Evolutionary conservation across 2,329 filamentous ascomycete species (phyloP), one percentile per base, ranked within the genome.

Genomic region (Ascochyta clinopodiicola): DNA sequence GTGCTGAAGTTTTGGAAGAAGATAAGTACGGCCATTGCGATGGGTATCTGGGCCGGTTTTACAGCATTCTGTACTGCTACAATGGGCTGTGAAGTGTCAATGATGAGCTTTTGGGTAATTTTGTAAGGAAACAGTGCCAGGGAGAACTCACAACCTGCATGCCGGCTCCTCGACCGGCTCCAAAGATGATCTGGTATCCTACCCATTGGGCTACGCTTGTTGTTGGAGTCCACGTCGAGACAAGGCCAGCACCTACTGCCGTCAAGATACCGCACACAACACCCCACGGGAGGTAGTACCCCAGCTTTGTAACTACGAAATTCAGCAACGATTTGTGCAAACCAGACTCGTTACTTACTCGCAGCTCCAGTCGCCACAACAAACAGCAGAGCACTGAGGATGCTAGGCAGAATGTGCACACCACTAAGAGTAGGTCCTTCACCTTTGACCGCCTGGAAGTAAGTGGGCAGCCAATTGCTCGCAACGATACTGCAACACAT

Each of bases 361-460:
- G 51, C 56, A 13, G 51, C 59, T n/a, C 64, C 69, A 1, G 62
- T 59, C 0, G 55, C n/a, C 1, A 72, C 25, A 3, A 62, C 58
- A n/a, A 64, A 44, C 0, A 69, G 25, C 21, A 72, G 25, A 31
- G 66, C 61, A 10, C 57, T 57, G 27, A 77, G 36, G 6, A 72
- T 78, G 24, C 66, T 68, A 1, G 78, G 77, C 3, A 79, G 63
- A 24, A 76, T 59, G 15, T 75, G 64, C 0, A 79, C 70, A 2
- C 78, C 78, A 45, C 75, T 77, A 54, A 75, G 68, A 5, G 76
- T 56, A 0, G 77, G 74, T 0, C 70, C 64, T 9, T 70, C 67
- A 8, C 70, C 66, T 19, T 65, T 69, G 6, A 80, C 73, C 4
- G 72, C 68, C 44, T 80, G 79, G 49, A 79, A 80, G 50, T 77